Percentiles rank a stretch among this genome's conserved stretches.
phyloP scores from a whole-genome alignment of 208 protist genomes.

The Leishmania arabica region DNA sequence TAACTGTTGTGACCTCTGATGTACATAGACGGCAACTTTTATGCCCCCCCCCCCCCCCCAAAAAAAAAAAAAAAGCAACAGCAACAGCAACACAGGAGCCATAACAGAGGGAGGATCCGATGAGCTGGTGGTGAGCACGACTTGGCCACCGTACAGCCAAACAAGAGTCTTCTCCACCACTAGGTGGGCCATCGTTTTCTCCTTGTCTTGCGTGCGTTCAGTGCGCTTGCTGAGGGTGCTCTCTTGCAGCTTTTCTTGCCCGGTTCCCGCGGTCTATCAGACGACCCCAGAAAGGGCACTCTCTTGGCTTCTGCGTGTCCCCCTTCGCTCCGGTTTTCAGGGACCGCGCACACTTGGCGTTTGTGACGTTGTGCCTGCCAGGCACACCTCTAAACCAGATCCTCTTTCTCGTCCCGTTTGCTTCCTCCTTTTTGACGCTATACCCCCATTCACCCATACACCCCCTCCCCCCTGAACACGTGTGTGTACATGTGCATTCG shows the following conservation, averaged over 20 bases:
- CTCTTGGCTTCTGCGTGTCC: background rate
- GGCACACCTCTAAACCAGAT: background rate
- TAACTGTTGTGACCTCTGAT: background rate
- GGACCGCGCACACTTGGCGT: background rate
- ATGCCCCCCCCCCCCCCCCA: background rate
- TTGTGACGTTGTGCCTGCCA: background rate
- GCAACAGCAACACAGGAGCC: background rate
- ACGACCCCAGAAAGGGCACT: background rate
- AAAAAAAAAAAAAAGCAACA: background rate
- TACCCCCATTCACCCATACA: no score
- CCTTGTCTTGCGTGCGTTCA: background rate
- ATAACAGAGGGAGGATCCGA: background rate
- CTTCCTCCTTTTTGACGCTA: background rate
- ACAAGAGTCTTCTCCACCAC: background rate
- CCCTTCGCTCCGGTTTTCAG: background rate
- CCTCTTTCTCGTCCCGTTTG: background rate
- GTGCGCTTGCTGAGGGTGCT: slow-evolving; percentile 1
- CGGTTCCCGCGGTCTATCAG: background rate
- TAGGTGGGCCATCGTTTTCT: background rate
- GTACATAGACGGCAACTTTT: background rate
- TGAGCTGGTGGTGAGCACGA: background rate
- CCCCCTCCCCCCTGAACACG: background rate
- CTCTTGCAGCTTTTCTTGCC: background rate
- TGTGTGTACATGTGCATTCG: background rate
- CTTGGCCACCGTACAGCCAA: background rate